Evolutionary conservation across 1,284 basidiomycete species (phyloP).

Genomic region (Pascua guehoae): DNA sequence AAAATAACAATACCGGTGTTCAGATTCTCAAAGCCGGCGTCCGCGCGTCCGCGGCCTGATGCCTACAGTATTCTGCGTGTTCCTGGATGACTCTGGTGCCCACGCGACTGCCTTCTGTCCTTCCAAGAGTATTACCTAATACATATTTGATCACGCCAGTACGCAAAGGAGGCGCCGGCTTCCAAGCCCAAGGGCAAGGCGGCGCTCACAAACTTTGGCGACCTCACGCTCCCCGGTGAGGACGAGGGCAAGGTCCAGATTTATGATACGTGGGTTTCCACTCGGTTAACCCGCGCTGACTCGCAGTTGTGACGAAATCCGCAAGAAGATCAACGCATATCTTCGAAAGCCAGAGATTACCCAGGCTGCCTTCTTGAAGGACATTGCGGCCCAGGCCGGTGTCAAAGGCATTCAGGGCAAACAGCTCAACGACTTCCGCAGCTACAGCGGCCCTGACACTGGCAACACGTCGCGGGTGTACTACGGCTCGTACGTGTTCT

Average conservation of each 20-base stretch:
- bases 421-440: conserved; percentile 9
- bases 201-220: conserved; percentile 2
- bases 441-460: background rate
- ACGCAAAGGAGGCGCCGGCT: background rate
- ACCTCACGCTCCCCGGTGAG: conserved; percentile 2
- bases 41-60: no score
- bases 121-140: no score
- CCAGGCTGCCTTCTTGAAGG: conserved; percentile 4
- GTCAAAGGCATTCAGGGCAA: conserved; percentile 8
- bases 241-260: background rate
- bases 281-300: no score
- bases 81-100: no score
- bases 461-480: conserved; percentile 9
- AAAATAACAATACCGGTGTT: no score
- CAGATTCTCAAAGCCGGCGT: no score
- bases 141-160: no score
- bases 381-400: background rate
- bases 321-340: conserved; percentile 5
- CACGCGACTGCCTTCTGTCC: no score
- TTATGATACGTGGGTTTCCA: background rate
- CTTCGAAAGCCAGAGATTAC: conserved; percentile 1
- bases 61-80: no score
- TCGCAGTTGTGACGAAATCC: conserved; percentile 4
- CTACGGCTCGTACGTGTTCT: conserved; percentile 9
- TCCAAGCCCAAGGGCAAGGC: background rate